These are phyloP conservation scores for Leishmania tarentolae DNA, from an alignment of 208 protist genomes.

Conservation along the genomic window DNA sequence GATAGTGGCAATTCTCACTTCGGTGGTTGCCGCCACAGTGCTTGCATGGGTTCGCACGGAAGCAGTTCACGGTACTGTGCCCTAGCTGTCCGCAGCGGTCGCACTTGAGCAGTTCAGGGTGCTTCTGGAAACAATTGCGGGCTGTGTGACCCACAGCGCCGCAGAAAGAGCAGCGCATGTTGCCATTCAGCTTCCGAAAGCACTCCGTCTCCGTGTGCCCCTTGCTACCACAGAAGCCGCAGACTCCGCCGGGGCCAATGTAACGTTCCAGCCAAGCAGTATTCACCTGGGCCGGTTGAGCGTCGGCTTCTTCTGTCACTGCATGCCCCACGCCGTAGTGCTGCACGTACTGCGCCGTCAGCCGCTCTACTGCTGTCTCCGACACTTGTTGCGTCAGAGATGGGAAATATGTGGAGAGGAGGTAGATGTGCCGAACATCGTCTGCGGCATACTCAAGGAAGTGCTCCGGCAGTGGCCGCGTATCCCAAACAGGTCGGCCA, in stretches of 20 bases:
- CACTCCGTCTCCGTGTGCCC: constrained; percentile 89
- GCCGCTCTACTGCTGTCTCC: constrained; percentile 52
- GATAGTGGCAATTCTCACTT: constrained; percentile 82
- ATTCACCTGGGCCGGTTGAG: constrained; percentile 75
- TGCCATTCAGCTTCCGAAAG: constrained; percentile 71
- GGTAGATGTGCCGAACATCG: constrained; percentile 87
- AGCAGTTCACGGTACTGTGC: constrained; percentile 76
- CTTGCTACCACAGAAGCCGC: constrained; percentile 71
- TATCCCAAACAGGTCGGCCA: constrained; percentile 87
- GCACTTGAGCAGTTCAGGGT: constrained; percentile 88
- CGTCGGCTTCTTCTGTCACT: constrained; percentile 72
- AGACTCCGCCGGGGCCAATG: constrained; percentile 80
- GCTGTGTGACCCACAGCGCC: constrained; percentile 78
- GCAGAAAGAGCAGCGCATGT: constrained; percentile 56
- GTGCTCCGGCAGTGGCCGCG: constrained; percentile 83
- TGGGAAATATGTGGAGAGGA: constrained; percentile 49
- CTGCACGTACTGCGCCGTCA: constrained; percentile 77
- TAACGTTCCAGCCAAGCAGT: constrained; percentile 69
- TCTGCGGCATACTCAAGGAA: constrained; percentile 90
- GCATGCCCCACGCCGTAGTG: constrained; percentile 69
- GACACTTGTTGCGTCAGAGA: constrained; percentile 21
- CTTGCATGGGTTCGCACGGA: constrained; percentile 84
- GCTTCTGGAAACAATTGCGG: constrained; percentile 72
- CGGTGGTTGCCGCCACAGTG: constrained; percentile 86
- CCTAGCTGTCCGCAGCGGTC: constrained; percentile 83